These are phyloP conservation scores for Xerocomellus chrysenteron DNA, from an alignment of 768 basidiomycete genomes.

Conservation along the genomic window DNA sequence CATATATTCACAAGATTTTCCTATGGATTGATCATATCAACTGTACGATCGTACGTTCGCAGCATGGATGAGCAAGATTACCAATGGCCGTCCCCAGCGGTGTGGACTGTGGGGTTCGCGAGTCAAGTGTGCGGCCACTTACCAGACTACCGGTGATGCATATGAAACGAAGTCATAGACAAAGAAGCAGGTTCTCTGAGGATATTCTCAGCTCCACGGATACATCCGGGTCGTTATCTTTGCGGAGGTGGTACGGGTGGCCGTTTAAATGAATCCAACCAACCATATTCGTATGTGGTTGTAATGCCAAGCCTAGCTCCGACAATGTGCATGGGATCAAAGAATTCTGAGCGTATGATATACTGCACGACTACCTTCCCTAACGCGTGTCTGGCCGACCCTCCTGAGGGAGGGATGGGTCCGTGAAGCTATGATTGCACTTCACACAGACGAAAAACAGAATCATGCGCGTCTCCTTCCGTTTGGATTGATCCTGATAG, in stretches of 20 bases:
- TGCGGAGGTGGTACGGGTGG: neutral
- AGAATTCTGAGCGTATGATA: neutral
- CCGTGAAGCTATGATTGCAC: conserved; percentile 73
- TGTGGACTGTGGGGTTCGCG: neutral
- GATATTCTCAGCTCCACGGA: neutral
- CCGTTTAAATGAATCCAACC: neutral
- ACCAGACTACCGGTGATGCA: neutral
- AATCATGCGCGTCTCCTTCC: conserved; percentile 94
- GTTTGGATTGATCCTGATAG: conserved; percentile 96
- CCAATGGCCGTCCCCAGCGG: neutral
- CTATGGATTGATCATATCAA: neutral
- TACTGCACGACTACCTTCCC: conserved; percentile 3
- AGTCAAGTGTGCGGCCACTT: neutral
- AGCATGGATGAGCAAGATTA: neutral
- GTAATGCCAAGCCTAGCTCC: neutral
- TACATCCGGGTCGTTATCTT: neutral
- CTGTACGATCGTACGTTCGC: neutral
- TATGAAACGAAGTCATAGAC: neutral
- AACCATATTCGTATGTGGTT: neutral
- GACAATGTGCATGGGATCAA: conserved; percentile 4
- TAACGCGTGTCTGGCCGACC: conserved; percentile 33
- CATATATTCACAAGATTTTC: neutral
- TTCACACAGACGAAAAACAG: conserved; percentile 88
- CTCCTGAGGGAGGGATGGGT: conserved; percentile 59
- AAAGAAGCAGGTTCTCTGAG: neutral